phyloP scores from a whole-genome alignment of 306 rosid species.

The Aeschynomene evenia region DNA sequence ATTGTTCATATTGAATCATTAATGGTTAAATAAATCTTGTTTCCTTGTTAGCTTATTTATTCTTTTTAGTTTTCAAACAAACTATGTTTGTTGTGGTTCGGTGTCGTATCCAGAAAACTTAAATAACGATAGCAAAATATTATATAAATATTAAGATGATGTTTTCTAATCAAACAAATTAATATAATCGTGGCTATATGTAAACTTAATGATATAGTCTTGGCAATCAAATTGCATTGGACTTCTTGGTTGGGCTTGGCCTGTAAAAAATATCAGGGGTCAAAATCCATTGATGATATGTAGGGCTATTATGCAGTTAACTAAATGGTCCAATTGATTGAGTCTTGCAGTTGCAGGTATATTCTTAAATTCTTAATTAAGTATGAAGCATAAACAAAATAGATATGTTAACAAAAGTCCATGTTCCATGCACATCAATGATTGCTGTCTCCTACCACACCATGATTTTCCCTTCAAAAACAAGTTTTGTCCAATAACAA shows the following conservation, averaged over 20 bases:
- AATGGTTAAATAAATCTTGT: too few relatives aligned
- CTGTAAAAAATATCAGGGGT: not conserved
- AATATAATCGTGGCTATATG: too few relatives aligned
- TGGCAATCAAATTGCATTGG: not conserved
- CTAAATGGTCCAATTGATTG: not conserved
- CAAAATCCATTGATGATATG: not conserved
- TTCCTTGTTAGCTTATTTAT: too few relatives aligned
- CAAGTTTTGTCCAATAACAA: conserved; percentile 23
- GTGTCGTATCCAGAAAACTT: too few relatives aligned
- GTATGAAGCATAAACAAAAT: not conserved
- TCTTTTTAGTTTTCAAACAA: too few relatives aligned
- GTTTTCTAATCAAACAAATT: too few relatives aligned
- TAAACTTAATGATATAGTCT: too few relatives aligned
- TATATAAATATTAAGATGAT: too few relatives aligned
- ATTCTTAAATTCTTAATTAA: not conserved
- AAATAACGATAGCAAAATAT: too few relatives aligned
- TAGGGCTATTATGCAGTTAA: not conserved
- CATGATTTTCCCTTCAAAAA: conserved; percentile 26
- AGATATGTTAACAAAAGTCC: not conserved
- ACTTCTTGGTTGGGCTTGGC: not conserved
- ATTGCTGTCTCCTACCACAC: not conserved
- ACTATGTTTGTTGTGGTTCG: too few relatives aligned
- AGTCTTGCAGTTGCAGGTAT: not conserved
- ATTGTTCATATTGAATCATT: not conserved
- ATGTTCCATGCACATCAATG: not conserved